Evolutionary conservation across 169 alveolate species (phyloP).

Genomic region (Cryptosporidium ryanae): DNA sequence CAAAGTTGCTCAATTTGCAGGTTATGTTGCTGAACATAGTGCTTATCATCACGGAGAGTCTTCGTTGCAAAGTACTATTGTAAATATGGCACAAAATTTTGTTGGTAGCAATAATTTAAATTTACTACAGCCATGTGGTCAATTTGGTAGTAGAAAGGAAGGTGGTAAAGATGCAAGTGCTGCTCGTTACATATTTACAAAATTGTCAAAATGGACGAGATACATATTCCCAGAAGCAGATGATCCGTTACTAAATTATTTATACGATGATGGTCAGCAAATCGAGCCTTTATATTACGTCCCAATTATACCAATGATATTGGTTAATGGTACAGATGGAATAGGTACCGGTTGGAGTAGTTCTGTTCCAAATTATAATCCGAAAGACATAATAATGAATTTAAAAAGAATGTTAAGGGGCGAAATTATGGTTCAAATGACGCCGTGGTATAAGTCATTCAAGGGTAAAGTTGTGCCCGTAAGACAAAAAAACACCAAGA

Average conservation of each 20-base stretch:
- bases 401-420: constrained; percentile 89
- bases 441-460: constrained; percentile 98
- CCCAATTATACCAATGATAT: constrained; percentile 98
- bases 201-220: constrained; percentile 89
- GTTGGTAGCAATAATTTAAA: constrained; percentile 95
- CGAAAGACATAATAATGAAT: constrained; percentile 94
- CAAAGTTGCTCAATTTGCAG: constrained; percentile 94
- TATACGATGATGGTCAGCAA: constrained; percentile 96
- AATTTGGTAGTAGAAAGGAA: constrained; percentile 98
- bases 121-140: constrained; percentile 95
- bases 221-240: constrained; percentile 92
- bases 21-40: constrained; percentile 97
- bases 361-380: constrained; percentile 96
- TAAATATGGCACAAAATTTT: constrained; percentile 99
- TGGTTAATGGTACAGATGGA: constrained; percentile 99
- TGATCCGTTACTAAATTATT: constrained; percentile 91
- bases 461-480: constrained; percentile 91
- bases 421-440: constrained; percentile 90
- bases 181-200: constrained; percentile 94
- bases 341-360: constrained; percentile 98
- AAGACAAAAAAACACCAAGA: constrained; percentile 28
- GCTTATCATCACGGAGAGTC: constrained; percentile 99
- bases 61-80: constrained; percentile 95
- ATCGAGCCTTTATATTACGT: constrained; percentile 98
- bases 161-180: constrained; percentile 98